Conservation (phyloP, 2,329 filamentous ascomycete genomes). For the Colletotrichum kahawae region DNA sequence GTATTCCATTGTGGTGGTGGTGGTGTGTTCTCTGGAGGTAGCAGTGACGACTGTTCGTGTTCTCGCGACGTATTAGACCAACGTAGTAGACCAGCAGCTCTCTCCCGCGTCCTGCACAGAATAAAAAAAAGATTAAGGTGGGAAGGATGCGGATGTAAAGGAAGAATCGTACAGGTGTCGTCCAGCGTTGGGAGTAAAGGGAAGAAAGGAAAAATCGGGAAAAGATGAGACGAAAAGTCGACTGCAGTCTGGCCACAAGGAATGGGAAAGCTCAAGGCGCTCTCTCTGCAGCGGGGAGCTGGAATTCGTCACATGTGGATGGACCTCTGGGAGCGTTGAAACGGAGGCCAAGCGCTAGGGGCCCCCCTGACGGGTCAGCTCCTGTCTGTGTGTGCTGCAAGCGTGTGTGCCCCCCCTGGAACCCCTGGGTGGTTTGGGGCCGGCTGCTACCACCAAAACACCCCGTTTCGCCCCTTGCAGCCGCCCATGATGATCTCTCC, state of each 20-base stretch:
- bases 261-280: conserved; percentile 4
- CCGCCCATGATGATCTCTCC: background rate
- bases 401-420: background rate
- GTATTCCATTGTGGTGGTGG: conserved; percentile 40
- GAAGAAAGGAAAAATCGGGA: background rate
- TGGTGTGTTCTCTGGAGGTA: background rate
- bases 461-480: background rate
- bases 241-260: conserved; percentile 5
- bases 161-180: conserved; percentile 12
- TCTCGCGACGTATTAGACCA: background rate
- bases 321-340: conserved; percentile 14
- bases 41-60: background rate
- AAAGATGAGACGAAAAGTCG: conserved; percentile 17
- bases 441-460: conserved; percentile 3
- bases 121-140: background rate
- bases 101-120: background rate
- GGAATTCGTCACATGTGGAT: conserved; percentile 20
- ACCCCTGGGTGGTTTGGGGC: background rate
- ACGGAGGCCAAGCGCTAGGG: conserved; percentile 17
- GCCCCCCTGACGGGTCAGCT: conserved; percentile 4
- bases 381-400: background rate
- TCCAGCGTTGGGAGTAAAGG: conserved; percentile 4
- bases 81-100: background rate
- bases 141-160: background rate
- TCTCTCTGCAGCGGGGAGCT: background rate